Conservation (phyloP, 371 early-diverging fungal genomes). For the Apophysomyces variabilis region DNA sequence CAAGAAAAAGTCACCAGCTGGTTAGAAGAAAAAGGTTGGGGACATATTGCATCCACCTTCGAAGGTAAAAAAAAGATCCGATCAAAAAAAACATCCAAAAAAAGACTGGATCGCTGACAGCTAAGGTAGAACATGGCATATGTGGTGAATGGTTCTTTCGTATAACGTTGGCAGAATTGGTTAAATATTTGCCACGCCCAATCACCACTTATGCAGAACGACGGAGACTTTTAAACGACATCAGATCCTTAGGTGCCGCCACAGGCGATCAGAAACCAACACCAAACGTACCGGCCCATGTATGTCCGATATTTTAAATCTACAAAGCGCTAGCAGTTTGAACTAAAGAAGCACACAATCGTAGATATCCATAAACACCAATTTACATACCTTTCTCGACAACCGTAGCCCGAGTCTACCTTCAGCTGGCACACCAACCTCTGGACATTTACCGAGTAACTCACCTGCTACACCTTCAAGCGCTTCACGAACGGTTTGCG, state of each 20-base stretch:
- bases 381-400: constrained; percentile 17
- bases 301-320: constrained; percentile 2
- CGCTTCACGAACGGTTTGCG: constrained; percentile 19
- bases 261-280: constrained; percentile 10
- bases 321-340: background rate
- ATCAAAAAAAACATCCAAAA: background rate
- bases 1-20: constrained; percentile 44
- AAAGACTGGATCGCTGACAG: background rate
- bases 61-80: constrained; percentile 31
- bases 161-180: constrained; percentile 46
- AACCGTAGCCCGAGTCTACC: constrained; percentile 24
- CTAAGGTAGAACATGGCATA: constrained; percentile 38
- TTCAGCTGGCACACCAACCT: constrained; percentile 28
- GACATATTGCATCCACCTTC: constrained; percentile 42
- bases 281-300: constrained; percentile 6
- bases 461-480: constrained; percentile 38
- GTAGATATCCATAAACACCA: constrained; percentile 36
- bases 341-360: background rate
- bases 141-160: constrained; percentile 44
- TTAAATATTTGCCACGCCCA: constrained; percentile 44
- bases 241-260: constrained; percentile 33
- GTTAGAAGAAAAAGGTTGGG: constrained; percentile 52
- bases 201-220: constrained; percentile 52
- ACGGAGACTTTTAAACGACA: constrained; percentile 52
- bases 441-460: constrained; percentile 22